Conservation (phyloP, 169 alveolate genomes). For the Eimeria maxima region DNA sequence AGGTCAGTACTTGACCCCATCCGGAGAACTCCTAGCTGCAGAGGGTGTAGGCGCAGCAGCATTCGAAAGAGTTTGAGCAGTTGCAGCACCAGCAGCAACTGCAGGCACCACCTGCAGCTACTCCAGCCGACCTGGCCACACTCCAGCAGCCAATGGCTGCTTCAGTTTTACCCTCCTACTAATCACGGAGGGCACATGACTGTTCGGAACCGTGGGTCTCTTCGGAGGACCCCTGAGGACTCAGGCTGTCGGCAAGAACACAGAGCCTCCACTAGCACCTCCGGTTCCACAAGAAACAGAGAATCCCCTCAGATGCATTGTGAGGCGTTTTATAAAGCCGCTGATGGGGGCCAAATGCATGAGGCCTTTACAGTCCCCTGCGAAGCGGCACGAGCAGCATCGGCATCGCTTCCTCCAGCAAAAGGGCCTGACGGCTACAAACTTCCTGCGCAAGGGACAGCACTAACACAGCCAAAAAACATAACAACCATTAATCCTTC, state of each 20-base stretch:
- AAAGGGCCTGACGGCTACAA: not conserved
- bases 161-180: not conserved
- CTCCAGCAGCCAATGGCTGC: constrained; percentile 27
- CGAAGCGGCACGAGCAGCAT: not conserved
- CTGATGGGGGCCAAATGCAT: not conserved
- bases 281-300: not conserved
- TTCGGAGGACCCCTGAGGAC: constrained; percentile 30
- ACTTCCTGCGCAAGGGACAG: not conserved
- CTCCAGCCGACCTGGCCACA: constrained; percentile 32
- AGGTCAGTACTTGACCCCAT: not conserved
- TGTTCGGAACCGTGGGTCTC: constrained; percentile 19
- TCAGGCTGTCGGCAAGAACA: constrained; percentile 15
- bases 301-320: not conserved
- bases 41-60: constrained; percentile 35
- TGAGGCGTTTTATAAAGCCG: not conserved
- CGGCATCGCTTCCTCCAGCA: not conserved
- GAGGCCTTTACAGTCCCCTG: not conserved
- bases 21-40: constrained; percentile 15
- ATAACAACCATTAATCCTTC: not conserved
- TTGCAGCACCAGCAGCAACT: constrained; percentile 28
- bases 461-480: not conserved
- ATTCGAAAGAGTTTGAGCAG: not conserved
- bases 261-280: constrained; percentile 18
- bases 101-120: not conserved
- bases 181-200: constrained; percentile 29